Percentiles rank a stretch among this genome's conserved stretches.
Evolutionary conservation across 2,329 filamentous ascomycete genomes (phyloP).

Genomic region (Nemania bipapillata): DNA sequence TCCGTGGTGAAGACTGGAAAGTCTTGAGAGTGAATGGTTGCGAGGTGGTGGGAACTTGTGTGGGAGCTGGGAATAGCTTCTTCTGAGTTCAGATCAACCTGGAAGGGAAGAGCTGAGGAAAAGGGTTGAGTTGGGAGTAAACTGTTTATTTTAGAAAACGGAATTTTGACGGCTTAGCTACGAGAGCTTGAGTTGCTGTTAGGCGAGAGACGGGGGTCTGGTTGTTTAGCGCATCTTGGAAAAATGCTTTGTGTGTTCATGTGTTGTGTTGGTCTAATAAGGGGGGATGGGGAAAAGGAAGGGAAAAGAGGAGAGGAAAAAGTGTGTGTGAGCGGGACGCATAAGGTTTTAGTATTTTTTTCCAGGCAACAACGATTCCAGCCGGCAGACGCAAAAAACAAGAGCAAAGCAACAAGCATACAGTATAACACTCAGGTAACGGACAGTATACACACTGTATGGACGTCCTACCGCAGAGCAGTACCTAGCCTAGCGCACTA

Average conservation of each 20-base stretch:
- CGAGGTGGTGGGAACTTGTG: conserved; percentile 67
- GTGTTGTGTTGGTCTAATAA: conserved; percentile 48
- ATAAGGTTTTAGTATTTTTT: conserved; percentile 49
- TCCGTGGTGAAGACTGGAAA: conserved; percentile 84
- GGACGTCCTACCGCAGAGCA: too few relatives aligned
- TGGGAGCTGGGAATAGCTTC: conserved; percentile 67
- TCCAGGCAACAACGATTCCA: conserved; percentile 47
- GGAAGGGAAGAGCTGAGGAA: conserved; percentile 63
- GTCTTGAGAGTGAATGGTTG: conserved; percentile 73
- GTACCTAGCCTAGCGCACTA: background rate
- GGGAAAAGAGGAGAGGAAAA: conserved; percentile 47
- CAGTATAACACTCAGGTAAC: too few relatives aligned
- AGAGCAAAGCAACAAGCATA: conserved; percentile 6
- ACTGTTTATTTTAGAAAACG: conserved; percentile 57
- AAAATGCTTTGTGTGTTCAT: conserved; percentile 52
- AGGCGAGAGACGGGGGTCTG: conserved; percentile 52
- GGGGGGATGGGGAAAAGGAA: conserved; percentile 53
- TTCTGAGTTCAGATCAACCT: conserved; percentile 76
- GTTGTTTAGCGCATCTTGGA: conserved; percentile 69
- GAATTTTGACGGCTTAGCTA: conserved; percentile 64
- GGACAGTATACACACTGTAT: too few relatives aligned
- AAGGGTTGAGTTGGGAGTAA: conserved; percentile 61
- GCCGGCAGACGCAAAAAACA: background rate
- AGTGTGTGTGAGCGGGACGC: conserved; percentile 41
- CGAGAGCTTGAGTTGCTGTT: conserved; percentile 50